phyloP scores from a whole-genome alignment of 2,329 filamentous ascomycete genomes.

The Ilyonectria mors-panacis region DNA sequence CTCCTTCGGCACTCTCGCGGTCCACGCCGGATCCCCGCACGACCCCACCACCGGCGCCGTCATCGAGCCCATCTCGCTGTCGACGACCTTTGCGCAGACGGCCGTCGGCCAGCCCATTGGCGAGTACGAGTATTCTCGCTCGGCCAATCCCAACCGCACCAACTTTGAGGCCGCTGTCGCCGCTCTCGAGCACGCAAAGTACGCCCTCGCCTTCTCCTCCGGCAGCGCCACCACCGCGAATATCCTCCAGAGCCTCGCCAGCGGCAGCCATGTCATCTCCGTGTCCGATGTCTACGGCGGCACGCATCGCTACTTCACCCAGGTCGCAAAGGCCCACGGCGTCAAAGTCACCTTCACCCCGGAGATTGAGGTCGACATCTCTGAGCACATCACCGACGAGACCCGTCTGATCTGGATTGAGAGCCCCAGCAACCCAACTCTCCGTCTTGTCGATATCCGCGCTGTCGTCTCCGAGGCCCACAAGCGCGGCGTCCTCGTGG shows the following conservation, averaged over 20 bases:
- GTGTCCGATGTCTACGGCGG: conserved; percentile 98
- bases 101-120: conserved; percentile 90
- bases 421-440: conserved; percentile 92
- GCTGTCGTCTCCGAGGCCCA: conserved; percentile 88
- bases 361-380: conserved; percentile 90
- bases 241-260: conserved; percentile 92
- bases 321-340: conserved; percentile 94
- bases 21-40: conserved; percentile 92
- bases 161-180: conserved; percentile 96
- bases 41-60: conserved; percentile 95
- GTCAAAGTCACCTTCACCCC: conserved; percentile 96
- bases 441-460: conserved; percentile 92
- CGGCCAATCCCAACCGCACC: conserved; percentile 93
- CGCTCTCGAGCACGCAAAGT: conserved; percentile 90
- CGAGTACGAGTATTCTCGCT: conserved; percentile 92
- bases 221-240: conserved; percentile 94
- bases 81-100: conserved; percentile 95
- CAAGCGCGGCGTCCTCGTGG: conserved; percentile 89
- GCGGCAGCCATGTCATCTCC: conserved; percentile 93
- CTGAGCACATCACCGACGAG: conserved; percentile 85
- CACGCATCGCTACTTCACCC: conserved; percentile 98
- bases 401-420: conserved; percentile 98
- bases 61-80: conserved; percentile 95
- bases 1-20: conserved; percentile 92
- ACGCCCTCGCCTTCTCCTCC: conserved; percentile 94